Percentiles rank a stretch among this genome's conserved stretches.
Conservation (phyloP, 257 asterid species). For the Solanum gracilifrons region DNA sequence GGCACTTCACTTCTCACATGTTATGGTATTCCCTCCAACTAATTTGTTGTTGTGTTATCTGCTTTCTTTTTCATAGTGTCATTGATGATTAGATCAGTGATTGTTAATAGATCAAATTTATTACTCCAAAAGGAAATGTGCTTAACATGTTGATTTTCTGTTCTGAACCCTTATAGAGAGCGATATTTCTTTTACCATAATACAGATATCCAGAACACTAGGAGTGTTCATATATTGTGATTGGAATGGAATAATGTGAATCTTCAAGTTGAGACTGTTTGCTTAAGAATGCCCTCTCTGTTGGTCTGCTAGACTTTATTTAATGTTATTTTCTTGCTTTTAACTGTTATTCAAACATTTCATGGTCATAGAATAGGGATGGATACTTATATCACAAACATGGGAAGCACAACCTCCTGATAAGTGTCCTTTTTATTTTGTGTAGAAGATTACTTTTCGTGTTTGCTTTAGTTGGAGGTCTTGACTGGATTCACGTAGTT, state of each 20-base stretch:
- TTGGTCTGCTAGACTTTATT: not conserved
- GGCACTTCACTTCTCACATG: conserved; percentile 95
- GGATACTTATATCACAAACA: not conserved
- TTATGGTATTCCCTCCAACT: conserved; percentile 48
- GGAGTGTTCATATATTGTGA: not conserved
- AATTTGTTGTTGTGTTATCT: not conserved
- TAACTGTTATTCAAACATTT: not conserved
- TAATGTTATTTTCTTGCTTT: not conserved
- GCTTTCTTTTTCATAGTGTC: not conserved
- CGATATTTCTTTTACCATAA: not conserved
- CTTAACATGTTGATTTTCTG: not conserved
- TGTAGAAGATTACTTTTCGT: not conserved
- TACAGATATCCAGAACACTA: not conserved
- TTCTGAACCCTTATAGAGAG: not conserved
- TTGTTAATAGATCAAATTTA: not conserved
- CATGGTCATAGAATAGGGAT: not conserved
- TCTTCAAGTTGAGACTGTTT: not conserved
- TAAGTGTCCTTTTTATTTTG: not conserved
- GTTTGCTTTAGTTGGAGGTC: not conserved
- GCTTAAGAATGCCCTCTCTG: not conserved
- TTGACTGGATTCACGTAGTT: not conserved
- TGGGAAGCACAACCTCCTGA: not conserved
- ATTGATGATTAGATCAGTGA: not conserved
- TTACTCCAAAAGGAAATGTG: not conserved
- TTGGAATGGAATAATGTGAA: not conserved